Conservation (phyloP, 129 eudicot species). For the Flaveria bidentis region DNA sequence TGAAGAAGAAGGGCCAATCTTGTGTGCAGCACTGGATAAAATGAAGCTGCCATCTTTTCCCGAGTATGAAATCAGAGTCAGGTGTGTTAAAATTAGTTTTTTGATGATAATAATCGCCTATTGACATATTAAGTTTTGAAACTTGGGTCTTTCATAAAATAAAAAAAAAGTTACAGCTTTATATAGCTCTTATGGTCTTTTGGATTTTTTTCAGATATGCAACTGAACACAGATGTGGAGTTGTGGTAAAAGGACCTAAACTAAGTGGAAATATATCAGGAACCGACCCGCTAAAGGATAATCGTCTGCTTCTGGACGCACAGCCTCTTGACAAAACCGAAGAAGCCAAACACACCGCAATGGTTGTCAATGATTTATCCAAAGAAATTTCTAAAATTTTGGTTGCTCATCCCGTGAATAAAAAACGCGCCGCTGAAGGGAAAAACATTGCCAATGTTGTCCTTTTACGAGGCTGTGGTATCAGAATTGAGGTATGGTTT, state of each 20-base stretch:
- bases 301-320: slow-evolving; percentile 78
- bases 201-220: slow-evolving; percentile 68
- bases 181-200: slow-evolving; percentile 12
- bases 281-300: slow-evolving; percentile 94
- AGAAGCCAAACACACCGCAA: slow-evolving; percentile 91
- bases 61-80: slow-evolving; percentile 90
- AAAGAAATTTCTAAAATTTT: slow-evolving; percentile 77
- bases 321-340: slow-evolving; percentile 81
- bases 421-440: slow-evolving; percentile 74
- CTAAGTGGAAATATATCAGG: slow-evolving; percentile 97
- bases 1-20: slow-evolving; percentile 97
- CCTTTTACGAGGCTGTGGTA: slow-evolving; percentile 96
- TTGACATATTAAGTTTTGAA: background rate
- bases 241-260: slow-evolving; percentile 91
- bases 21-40: slow-evolving; percentile 94
- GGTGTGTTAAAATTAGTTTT: slow-evolving; percentile 43
- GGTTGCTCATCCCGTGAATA: slow-evolving; percentile 77
- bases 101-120: background rate
- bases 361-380: slow-evolving; percentile 80
- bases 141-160: background rate
- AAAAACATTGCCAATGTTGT: slow-evolving; percentile 88
- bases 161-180: background rate
- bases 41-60: slow-evolving; percentile 88
- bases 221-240: slow-evolving; percentile 99
- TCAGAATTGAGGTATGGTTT: slow-evolving; percentile 75